phyloP scores from a whole-genome alignment of 345 rosid genomes.

The Moricandia arvensis region DNA sequence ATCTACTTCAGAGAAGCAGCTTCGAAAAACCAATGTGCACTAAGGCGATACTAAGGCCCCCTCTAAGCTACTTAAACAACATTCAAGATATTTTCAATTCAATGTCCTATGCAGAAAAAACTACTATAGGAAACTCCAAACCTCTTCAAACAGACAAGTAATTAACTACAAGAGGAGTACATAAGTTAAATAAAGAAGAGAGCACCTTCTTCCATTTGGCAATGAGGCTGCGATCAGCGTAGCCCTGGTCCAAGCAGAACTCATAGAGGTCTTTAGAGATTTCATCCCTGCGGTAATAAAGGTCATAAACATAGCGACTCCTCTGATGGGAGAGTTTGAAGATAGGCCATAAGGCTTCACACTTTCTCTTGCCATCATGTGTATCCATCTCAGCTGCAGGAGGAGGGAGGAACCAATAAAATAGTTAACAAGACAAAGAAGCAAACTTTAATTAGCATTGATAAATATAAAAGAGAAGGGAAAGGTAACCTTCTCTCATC shows the following conservation, averaged over 20 bases:
- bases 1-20: background rate
- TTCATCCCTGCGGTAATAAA: constrained; percentile 59
- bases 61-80: no score
- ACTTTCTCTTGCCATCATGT: constrained; percentile 79
- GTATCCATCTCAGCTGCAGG: constrained; percentile 71
- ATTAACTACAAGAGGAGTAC: no score
- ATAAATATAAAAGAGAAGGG: background rate
- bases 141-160: no score
- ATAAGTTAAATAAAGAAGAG: no score
- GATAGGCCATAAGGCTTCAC: constrained; percentile 77
- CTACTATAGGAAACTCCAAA: no score
- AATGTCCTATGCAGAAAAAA: no score
- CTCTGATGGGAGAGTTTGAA: constrained; percentile 78
- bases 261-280: constrained; percentile 76
- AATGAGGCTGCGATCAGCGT: constrained; percentile 61
- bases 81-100: no score
- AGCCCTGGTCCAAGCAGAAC: constrained; percentile 75
- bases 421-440: background rate
- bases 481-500: constrained; percentile 74
- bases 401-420: no score
- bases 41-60: no score
- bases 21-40: background rate
- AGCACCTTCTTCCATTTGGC: constrained; percentile 62
- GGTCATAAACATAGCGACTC: constrained; percentile 69
- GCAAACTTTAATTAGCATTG: background rate